These are phyloP conservation scores for Przewalskia tangutica DNA, from an alignment of 257 asterid genomes.

Conservation along the genomic window DNA sequence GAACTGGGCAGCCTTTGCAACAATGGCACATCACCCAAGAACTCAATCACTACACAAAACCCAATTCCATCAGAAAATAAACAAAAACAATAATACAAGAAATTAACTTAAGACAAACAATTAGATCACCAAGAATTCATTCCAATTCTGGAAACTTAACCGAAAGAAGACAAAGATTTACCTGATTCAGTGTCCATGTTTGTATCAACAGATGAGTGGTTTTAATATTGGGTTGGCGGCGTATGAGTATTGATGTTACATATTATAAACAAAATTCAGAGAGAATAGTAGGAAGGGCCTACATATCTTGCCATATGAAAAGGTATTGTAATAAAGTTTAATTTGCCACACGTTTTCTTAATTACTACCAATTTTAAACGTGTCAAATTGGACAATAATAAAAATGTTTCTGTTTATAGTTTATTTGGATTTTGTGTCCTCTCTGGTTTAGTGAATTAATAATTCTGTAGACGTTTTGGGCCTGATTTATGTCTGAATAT, in stretches of 20 bases:
- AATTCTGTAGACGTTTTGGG: too few relatives aligned
- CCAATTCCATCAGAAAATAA: neutral
- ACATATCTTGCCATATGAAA: neutral
- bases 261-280: neutral
- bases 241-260: neutral
- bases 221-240: neutral
- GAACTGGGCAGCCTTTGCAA: conserved; percentile 81
- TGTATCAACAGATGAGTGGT: neutral
- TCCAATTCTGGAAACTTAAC: neutral
- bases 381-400: neutral
- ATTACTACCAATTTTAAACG: neutral
- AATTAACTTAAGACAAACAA: neutral
- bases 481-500: too few relatives aligned
- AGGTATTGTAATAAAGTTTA: neutral
- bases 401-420: neutral
- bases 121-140: neutral
- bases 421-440: neutral
- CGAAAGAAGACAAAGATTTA: neutral
- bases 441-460: neutral
- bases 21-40: conserved; percentile 81
- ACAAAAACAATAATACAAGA: neutral
- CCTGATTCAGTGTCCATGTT: conserved; percentile 9
- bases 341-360: neutral
- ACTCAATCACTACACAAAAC: conserved; percentile 60
- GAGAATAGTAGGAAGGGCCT: neutral